phyloP scores from a whole-genome alignment of 1,284 basidiomycete genomes.

The Puccinia horiana region DNA sequence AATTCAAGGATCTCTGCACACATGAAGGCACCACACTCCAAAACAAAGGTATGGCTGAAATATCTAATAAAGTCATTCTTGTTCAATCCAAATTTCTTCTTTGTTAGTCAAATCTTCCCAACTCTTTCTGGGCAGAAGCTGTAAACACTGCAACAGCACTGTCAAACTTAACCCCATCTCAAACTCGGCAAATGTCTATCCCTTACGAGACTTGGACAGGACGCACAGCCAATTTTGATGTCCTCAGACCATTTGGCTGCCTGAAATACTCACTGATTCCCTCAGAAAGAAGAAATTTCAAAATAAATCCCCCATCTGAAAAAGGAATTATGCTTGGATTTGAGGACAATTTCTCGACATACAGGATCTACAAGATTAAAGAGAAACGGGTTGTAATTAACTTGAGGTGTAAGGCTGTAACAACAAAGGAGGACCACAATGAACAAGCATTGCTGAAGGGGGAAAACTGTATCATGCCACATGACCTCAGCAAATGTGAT shows the following conservation, averaged over 20 bases:
- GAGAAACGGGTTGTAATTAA: too few species aligned
- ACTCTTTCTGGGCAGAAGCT: neutral
- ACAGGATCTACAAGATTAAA: neutral
- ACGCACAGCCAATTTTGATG: neutral
- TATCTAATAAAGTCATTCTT: neutral
- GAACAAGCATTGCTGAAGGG: too few species aligned
- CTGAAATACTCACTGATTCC: slow-evolving; percentile 4
- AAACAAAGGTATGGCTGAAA: neutral
- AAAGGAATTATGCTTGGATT: neutral
- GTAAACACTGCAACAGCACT: neutral
- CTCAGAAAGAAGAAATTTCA: neutral
- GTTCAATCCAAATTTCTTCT: slow-evolving; percentile 8
- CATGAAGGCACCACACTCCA: too few species aligned
- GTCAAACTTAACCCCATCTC: neutral
- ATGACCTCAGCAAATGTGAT: too few species aligned
- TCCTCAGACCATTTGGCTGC: too few species aligned
- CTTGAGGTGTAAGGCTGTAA: too few species aligned
- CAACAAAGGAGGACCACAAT: too few species aligned
- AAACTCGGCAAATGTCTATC: neutral
- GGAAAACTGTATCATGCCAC: too few species aligned
- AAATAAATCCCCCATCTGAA: neutral
- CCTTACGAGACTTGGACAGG: neutral
- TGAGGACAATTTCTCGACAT: neutral
- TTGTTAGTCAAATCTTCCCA: too few species aligned
- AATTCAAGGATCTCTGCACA: neutral